A percentile compares a stretch with the other conserved stretches of the same genome.
phyloP scores from a whole-genome alignment of 2,329 filamentous ascomycete genomes.

The Colletotrichum tropicicola region DNA sequence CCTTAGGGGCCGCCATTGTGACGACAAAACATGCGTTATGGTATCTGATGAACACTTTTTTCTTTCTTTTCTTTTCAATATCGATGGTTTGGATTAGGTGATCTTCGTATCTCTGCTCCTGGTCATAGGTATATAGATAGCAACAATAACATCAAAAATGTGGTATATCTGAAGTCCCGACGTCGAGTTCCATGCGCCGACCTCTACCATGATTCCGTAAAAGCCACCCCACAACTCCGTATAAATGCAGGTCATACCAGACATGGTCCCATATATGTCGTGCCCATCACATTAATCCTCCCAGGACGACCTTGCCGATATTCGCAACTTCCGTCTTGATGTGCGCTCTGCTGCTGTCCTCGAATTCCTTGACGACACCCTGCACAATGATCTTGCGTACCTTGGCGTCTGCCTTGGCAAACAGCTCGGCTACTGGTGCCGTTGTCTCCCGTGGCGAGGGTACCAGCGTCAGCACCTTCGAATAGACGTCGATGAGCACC shows the following conservation, averaged over 20 bases:
- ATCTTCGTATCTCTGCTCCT: slow-evolving; percentile 4
- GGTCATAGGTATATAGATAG: background rate
- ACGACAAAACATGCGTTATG: slow-evolving; percentile 52
- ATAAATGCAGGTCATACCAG: slow-evolving; percentile 28
- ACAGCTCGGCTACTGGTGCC: slow-evolving; percentile 79
- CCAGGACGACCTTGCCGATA: slow-evolving; percentile 88
- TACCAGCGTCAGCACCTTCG: slow-evolving; percentile 78
- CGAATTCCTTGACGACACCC: slow-evolving; percentile 90
- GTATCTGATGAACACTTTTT: slow-evolving; percentile 53
- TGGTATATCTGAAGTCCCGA: slow-evolving; percentile 22
- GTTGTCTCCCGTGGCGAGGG: slow-evolving; percentile 78
- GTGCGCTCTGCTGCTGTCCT: slow-evolving; percentile 81
- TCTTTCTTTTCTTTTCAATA: slow-evolving; percentile 23
- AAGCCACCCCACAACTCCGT: slow-evolving; percentile 11
- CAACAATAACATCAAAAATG: background rate
- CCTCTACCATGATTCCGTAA: background rate
- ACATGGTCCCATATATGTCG: slow-evolving; percentile 8
- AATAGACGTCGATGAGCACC: slow-evolving; percentile 92
- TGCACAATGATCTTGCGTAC: slow-evolving; percentile 90
- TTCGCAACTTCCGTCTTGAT: slow-evolving; percentile 85
- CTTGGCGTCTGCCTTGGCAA: slow-evolving; percentile 86
- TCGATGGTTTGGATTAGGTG: background rate
- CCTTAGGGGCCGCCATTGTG: slow-evolving; percentile 34
- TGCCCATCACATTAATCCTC: slow-evolving; percentile 74
- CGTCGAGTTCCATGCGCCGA: slow-evolving; percentile 3